phyloP scores from a whole-genome alignment of 2,329 filamentous ascomycete species.

The Alternaria gansuensis region DNA sequence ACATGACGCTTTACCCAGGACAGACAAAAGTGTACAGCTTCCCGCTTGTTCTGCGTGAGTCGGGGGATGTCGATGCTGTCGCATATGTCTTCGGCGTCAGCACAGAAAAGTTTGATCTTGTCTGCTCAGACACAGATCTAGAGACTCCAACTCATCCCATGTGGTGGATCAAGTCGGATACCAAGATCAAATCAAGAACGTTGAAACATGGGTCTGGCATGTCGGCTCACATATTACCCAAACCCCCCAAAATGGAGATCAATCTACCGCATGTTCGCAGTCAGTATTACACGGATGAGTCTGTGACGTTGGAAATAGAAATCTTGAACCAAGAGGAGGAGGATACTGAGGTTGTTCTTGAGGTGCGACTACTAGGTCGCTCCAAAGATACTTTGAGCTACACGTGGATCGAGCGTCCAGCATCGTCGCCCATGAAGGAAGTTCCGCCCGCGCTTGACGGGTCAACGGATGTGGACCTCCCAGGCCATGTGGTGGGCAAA shows the following conservation, averaged over 20 bases:
- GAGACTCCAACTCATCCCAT: slow-evolving; percentile 33
- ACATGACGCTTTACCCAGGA: slow-evolving; percentile 73
- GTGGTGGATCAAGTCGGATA: slow-evolving; percentile 49
- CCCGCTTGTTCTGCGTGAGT: slow-evolving; percentile 77
- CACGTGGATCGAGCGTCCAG: slow-evolving; percentile 57
- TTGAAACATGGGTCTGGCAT: slow-evolving; percentile 53
- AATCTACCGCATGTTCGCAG: slow-evolving; percentile 67
- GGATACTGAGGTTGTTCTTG: slow-evolving; percentile 74
- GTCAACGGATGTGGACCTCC: slow-evolving; percentile 43
- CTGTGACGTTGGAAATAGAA: slow-evolving; percentile 72
- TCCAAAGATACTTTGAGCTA: slow-evolving; percentile 58
- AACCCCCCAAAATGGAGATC: slow-evolving; percentile 91
- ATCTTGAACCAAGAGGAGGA: slow-evolving; percentile 85
- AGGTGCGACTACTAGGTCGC: slow-evolving; percentile 71
- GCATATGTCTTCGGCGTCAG: slow-evolving; percentile 71
- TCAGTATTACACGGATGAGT: slow-evolving; percentile 87
- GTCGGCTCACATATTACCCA: slow-evolving; percentile 77
- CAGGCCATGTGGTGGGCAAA: slow-evolving; percentile 50
- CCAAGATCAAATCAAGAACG: slow-evolving; percentile 39
- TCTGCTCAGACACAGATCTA: slow-evolving; percentile 66
- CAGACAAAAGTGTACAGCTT: slow-evolving; percentile 76
- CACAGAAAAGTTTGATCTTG: slow-evolving; percentile 71
- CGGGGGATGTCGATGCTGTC: slow-evolving; percentile 75
- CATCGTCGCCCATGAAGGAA: slow-evolving; percentile 45
- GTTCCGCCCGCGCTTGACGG: slow-evolving; percentile 35